Percentiles rank a stretch among this genome's conserved stretches.
These are phyloP conservation scores for Brassica incana DNA, from an alignment of 345 rosid species.

Conservation along the genomic window DNA sequence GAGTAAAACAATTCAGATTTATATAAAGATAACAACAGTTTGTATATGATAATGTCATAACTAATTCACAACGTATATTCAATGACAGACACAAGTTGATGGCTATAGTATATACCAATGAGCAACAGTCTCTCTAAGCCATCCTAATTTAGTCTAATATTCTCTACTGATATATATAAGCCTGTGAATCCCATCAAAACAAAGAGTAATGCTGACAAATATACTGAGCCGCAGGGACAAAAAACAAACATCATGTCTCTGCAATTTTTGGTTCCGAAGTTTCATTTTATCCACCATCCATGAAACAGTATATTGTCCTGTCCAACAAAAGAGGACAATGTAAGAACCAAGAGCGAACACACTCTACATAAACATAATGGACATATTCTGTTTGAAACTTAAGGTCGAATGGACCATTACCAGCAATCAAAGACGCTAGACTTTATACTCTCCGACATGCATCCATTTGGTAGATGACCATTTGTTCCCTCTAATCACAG, in stretches of 20 bases:
- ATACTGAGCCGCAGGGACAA: slow-evolving; percentile 31
- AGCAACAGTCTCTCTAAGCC: slow-evolving; percentile 12
- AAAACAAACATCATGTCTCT: slow-evolving; percentile 22
- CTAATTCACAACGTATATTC: slow-evolving; percentile 26
- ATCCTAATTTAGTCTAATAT: slow-evolving; percentile 30
- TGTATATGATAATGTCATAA: slow-evolving; percentile 1
- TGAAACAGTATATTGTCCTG: slow-evolving; percentile 20
- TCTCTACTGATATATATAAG: slow-evolving; percentile 15
- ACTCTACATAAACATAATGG: neutral
- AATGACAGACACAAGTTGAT: slow-evolving; percentile 18
- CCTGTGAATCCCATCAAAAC: slow-evolving; percentile 24
- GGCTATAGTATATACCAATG: slow-evolving; percentile 20
- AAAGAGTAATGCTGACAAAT: slow-evolving; percentile 4
- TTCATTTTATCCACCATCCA: neutral
- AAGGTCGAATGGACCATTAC: neutral
- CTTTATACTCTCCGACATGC: slow-evolving; percentile 72
- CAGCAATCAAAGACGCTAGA: slow-evolving; percentile 24
- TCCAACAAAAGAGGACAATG: slow-evolving; percentile 6
- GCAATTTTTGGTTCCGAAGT: slow-evolving; percentile 1
- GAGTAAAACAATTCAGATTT: neutral
- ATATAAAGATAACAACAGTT: neutral
- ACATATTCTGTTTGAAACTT: neutral
- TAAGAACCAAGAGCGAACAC: slow-evolving; percentile 19
- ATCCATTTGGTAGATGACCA: slow-evolving; percentile 98
- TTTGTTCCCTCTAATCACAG: slow-evolving; percentile 86